Conservation (phyloP, 129 eudicot genomes). For the Cynara cardunculus region DNA sequence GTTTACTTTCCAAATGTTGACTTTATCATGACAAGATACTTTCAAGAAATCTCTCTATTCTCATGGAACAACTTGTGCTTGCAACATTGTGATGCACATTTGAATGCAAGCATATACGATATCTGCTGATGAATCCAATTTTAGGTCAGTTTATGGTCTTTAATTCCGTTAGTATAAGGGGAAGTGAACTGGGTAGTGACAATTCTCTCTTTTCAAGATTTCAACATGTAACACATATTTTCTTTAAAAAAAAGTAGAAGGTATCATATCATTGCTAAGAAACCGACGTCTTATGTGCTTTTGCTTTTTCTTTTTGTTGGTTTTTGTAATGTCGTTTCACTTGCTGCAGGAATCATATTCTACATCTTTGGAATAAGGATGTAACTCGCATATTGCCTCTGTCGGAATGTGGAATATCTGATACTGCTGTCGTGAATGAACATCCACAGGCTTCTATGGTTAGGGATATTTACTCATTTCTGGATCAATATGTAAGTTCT, state of each 20-base stretch:
- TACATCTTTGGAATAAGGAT: conserved; percentile 90
- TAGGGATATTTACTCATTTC: conserved; percentile 73
- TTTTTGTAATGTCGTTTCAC: neutral
- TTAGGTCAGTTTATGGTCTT: neutral
- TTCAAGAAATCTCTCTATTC: neutral
- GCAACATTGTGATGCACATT: neutral
- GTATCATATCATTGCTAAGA: neutral
- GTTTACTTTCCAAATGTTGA: neutral
- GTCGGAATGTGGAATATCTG: conserved; percentile 77
- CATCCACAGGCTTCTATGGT: conserved; percentile 55
- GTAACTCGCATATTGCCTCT: conserved; percentile 78
- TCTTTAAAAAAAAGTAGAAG: neutral
- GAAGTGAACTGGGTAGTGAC: neutral
- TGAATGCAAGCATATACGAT: neutral
- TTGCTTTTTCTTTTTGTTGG: neutral
- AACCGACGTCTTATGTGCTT: neutral
- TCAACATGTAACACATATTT: neutral
- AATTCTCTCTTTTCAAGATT: no score
- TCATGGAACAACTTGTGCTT: neutral
- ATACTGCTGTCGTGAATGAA: conserved; percentile 47
- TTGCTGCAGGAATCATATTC: conserved; percentile 70
- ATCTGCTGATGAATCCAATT: neutral
- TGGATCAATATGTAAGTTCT: conserved; percentile 83
- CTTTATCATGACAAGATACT: neutral
- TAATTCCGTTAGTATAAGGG: neutral